A percentile compares a stretch with the other conserved stretches of the same genome.
Conservation (phyloP, 2,329 filamentous ascomycete species). For the Nemania sp. region DNA sequence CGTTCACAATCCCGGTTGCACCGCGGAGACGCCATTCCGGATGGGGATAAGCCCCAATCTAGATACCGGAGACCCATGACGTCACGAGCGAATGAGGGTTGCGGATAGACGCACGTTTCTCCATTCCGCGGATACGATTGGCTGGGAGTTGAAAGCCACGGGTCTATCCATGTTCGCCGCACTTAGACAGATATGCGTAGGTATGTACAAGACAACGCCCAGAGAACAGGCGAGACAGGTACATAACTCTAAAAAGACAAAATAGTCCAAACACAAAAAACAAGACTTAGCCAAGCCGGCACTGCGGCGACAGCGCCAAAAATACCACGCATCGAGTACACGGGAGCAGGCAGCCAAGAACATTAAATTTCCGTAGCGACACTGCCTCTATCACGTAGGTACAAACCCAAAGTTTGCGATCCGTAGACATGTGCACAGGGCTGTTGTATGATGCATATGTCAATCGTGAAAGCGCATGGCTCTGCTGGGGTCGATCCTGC, state of each 20-base stretch:
- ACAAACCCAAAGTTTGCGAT: not conserved
- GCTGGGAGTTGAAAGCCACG: constrained; percentile 2
- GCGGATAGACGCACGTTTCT: constrained; percentile 43
- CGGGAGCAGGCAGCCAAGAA: constrained; percentile 20
- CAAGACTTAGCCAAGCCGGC: constrained; percentile 36
- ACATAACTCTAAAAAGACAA: not conserved
- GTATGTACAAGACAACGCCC: constrained; percentile 13
- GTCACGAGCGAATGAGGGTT: constrained; percentile 45
- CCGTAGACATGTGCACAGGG: constrained; percentile 2
- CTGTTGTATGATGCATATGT: not conserved
- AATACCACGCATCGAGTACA: constrained; percentile 15
- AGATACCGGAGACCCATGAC: constrained; percentile 21
- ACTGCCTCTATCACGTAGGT: not conserved
- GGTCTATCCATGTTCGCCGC: not conserved
- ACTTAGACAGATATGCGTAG: no score
- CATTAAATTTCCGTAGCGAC: constrained; percentile 13
- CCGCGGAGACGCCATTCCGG: constrained; percentile 19
- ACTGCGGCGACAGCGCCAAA: constrained; percentile 10
- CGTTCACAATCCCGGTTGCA: constrained; percentile 4
- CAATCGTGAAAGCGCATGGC: not conserved
- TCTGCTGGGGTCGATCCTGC: not conserved
- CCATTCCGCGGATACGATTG: constrained; percentile 31
- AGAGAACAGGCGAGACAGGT: no score
- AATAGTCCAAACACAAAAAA: constrained; percentile 11
- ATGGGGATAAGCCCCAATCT: constrained; percentile 5